These are phyloP conservation scores for Lagenaria siceraria DNA, from an alignment of 306 rosid genomes.

Conservation along the genomic window DNA sequence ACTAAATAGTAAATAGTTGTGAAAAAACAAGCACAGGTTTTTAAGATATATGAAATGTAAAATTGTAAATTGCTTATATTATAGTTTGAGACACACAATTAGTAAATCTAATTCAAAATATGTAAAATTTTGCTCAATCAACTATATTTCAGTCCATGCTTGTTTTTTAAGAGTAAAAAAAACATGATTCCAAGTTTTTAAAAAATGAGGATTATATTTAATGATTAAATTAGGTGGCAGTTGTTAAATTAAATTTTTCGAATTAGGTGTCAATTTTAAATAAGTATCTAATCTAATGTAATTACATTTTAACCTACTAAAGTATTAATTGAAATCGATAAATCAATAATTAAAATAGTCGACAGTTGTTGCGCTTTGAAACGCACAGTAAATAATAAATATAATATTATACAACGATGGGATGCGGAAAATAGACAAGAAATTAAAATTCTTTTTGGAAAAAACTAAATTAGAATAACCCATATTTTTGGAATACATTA, in stretches of 20 bases:
- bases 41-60: no score
- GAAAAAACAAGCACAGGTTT: no score
- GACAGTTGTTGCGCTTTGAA: background rate
- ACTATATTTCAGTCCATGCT: no score
- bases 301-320: background rate
- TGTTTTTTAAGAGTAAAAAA: no score
- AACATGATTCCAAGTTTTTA: no score
- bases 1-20: no score
- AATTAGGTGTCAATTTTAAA: background rate
- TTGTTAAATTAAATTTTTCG: background rate
- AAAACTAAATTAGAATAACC: background rate
- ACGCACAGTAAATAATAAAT: background rate
- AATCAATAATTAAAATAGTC: background rate
- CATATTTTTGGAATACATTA: background rate
- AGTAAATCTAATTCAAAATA: no score
- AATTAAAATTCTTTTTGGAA: background rate
- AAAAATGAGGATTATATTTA: background rate
- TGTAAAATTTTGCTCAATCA: no score
- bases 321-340: no score
- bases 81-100: no score
- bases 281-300: background rate
- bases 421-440: background rate
- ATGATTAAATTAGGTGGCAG: background rate
- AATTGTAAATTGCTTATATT: no score
- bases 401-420: background rate